These are phyloP conservation scores for Lasiodiplodia gonubiensis DNA, from an alignment of 2,329 filamentous ascomycete species.

Conservation along the genomic window DNA sequence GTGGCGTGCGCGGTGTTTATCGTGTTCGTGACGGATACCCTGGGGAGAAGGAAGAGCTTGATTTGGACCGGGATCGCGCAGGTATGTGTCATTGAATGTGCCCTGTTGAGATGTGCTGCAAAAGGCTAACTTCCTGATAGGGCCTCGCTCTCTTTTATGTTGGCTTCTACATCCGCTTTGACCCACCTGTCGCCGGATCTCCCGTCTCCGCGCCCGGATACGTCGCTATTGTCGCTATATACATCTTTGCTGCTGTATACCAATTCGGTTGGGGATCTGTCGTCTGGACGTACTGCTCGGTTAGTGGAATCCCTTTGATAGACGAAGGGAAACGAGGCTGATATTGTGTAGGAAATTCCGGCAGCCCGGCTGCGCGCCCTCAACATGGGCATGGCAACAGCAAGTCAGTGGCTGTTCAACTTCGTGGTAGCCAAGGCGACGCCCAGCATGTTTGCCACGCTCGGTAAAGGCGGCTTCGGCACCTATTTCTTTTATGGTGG, in stretches of 20 bases:
- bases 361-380: conserved; percentile 73
- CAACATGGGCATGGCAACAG: conserved; percentile 65
- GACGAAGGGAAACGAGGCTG: conserved; percentile 49
- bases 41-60: neutral
- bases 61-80: neutral
- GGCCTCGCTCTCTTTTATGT: neutral
- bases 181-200: neutral
- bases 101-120: too few species aligned
- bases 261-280: conserved; percentile 36
- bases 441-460: conserved; percentile 75
- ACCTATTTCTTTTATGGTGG: conserved; percentile 61
- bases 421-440: conserved; percentile 68
- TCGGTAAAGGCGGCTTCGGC: conserved; percentile 51
- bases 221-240: conserved; percentile 49
- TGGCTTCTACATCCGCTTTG: neutral
- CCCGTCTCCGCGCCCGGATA: neutral
- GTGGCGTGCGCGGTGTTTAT: neutral
- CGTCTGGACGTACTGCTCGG: conserved; percentile 35
- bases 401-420: conserved; percentile 90
- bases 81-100: too few species aligned
- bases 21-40: neutral
- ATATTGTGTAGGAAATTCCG: conserved; percentile 65
- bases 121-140: too few species aligned
- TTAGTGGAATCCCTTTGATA: neutral
- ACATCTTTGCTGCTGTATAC: conserved; percentile 52